Evolutionary conservation across 257 asterid genomes (phyloP).

Genomic region (Capsicum pubescens): DNA sequence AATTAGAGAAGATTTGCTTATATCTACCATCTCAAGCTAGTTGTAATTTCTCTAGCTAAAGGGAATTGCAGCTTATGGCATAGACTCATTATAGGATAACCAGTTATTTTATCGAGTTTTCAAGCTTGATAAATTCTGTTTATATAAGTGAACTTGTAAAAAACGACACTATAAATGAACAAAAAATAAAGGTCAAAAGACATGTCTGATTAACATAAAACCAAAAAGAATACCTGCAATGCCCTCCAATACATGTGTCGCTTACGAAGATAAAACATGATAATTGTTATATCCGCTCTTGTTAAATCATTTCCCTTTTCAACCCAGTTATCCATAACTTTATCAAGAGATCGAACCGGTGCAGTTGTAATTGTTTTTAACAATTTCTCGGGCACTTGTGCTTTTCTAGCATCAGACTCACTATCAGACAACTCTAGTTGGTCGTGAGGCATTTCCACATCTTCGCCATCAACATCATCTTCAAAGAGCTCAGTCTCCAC

Average conservation of each 20-base stretch:
- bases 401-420: background rate
- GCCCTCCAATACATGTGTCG: constrained; percentile 59
- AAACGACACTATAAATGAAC: background rate
- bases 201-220: background rate
- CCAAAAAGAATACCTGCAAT: constrained; percentile 59
- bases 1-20: background rate
- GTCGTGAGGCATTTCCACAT: constrained; percentile 33
- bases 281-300: constrained; percentile 36
- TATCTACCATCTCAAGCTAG: background rate
- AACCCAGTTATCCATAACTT: constrained; percentile 65
- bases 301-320: constrained; percentile 70
- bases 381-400: constrained; percentile 39
- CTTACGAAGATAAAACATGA: constrained; percentile 53
- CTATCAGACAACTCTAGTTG: constrained; percentile 27
- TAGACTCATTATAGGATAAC: background rate
- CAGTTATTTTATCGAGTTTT: background rate
- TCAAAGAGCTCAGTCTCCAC: constrained; percentile 50
- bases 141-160: constrained; percentile 5
- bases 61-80: background rate
- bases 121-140: background rate
- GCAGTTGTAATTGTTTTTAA: constrained; percentile 55
- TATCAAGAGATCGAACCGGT: constrained; percentile 41
- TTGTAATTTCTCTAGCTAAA: background rate
- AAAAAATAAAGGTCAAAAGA: background rate
- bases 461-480: background rate